Percentiles rank a stretch among this genome's conserved stretches.
These are phyloP conservation scores for Populus hybrid DNA, from an alignment of 441 rosid species.

Conservation along the genomic window DNA sequence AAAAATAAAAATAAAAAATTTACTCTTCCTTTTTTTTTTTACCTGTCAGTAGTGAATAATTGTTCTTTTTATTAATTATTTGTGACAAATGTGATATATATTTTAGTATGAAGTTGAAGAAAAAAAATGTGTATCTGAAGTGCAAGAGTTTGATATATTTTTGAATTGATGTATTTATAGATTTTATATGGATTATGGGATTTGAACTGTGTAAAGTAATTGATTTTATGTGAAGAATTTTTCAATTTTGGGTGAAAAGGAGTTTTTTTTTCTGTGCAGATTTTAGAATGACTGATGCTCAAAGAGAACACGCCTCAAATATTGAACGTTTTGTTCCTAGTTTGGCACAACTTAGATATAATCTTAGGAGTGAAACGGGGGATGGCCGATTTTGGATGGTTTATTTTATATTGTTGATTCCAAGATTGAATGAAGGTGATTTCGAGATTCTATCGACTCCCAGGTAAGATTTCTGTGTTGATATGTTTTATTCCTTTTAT, in stretches of 20 bases:
- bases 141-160: neutral
- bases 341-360: slow-evolving; percentile 46
- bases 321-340: slow-evolving; percentile 55
- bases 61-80: neutral
- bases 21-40: neutral
- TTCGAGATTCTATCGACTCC: slow-evolving; percentile 54
- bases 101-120: neutral
- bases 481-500: neutral
- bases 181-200: neutral
- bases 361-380: slow-evolving; percentile 36
- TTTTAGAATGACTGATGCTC: slow-evolving; percentile 56
- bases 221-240: neutral
- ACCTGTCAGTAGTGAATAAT: neutral
- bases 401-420: slow-evolving; percentile 68
- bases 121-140: too few species aligned
- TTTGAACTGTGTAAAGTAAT: neutral
- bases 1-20: slow-evolving; percentile 17
- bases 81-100: neutral
- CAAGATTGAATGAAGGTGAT: slow-evolving; percentile 56
- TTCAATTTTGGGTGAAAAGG: neutral
- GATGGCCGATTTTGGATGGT: slow-evolving; percentile 66
- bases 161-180: neutral
- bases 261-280: slow-evolving; percentile 39
- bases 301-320: slow-evolving; percentile 51
- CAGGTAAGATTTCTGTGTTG: slow-evolving; percentile 37